Base-by-base conservation (phyloP, 768 basidiomycete species). In the Panus rudis region DNA sequence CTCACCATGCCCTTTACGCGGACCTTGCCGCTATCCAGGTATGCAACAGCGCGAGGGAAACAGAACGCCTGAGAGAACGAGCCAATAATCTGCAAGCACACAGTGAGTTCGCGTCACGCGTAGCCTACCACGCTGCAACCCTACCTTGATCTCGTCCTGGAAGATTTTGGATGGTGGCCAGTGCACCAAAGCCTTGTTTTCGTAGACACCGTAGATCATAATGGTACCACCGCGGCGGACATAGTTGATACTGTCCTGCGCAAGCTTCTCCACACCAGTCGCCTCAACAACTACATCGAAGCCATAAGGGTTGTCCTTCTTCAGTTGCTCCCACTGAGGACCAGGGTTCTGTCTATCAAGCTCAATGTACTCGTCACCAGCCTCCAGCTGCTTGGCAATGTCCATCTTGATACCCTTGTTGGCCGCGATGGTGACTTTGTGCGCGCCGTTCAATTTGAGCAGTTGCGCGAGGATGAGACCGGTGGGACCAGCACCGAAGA, bases 391-490 rank as follows among this genome's bases (percentile, higher is more conserved):
- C 60, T 79, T 79, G 11, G 91, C 92, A 43, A 92, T 78, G 42
- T 90, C 77, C 75, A 84, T 90, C 72, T 94, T 93, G 57, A 91
- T 75, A 31, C 90, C 90, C 61, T 89, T 87, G 66, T 92, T 91
- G 23, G 86, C 86, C 1, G 89, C 91, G 45, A 94, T 79, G 41
- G 87, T 85, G 43, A 92, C 76, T 46, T 75, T 75, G 19, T 75
- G 66, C 13, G 91, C 91, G 33, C 91, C 91, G 58, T 92, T 92
- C 32, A 87, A 69, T 63, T 89, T 91, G 47, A 93, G 69, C 19
- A 94, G 71, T 60, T 93, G 91, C 0, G 90, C 81, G 34, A 94
- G 76, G 49, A 92, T 88, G 26, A 93, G 73, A n/a, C 91, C 85
- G 4, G 91, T 93, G 1, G 91, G 90, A 11, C 91, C 91, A n/a